Evolutionary conservation across 2,329 filamentous ascomycete genomes (phyloP).

Genomic region (Calonectria honghensis): DNA sequence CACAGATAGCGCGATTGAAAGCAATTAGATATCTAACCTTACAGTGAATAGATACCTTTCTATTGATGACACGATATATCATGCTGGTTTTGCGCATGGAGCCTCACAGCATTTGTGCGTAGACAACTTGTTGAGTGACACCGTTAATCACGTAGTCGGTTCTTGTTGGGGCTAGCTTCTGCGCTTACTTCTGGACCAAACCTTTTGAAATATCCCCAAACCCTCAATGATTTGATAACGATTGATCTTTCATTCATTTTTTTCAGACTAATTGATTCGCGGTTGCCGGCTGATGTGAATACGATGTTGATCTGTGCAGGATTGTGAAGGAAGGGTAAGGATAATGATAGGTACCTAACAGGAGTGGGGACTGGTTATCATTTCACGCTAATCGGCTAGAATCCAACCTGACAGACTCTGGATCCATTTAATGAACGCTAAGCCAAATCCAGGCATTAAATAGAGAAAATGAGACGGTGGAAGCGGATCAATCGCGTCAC

Average conservation of each 20-base stretch:
- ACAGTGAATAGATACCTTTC: no score
- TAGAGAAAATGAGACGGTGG: conserved; percentile 15
- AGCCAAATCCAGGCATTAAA: neutral
- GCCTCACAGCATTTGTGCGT: no score
- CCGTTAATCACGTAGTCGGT: no score
- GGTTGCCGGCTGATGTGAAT: no score
- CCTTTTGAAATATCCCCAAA: no score
- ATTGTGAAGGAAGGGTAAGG: neutral
- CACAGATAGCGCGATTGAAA: neutral
- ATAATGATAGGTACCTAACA: neutral
- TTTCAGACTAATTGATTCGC: neutral
- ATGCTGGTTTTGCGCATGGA: neutral
- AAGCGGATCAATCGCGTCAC: neutral
- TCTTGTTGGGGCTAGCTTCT: neutral
- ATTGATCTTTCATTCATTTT: neutral
- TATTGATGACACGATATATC: no score
- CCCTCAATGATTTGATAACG: no score
- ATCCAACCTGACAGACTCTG: no score
- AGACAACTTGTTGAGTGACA: no score
- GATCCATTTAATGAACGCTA: neutral
- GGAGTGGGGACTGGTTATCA: neutral
- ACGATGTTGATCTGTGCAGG: neutral
- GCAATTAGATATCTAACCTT: no score
- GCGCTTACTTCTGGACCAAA: neutral
- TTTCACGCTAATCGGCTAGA: neutral